Evolutionary conservation across 768 basidiomycete species (phyloP).

Genomic region (Artomyces pyxidatus): DNA sequence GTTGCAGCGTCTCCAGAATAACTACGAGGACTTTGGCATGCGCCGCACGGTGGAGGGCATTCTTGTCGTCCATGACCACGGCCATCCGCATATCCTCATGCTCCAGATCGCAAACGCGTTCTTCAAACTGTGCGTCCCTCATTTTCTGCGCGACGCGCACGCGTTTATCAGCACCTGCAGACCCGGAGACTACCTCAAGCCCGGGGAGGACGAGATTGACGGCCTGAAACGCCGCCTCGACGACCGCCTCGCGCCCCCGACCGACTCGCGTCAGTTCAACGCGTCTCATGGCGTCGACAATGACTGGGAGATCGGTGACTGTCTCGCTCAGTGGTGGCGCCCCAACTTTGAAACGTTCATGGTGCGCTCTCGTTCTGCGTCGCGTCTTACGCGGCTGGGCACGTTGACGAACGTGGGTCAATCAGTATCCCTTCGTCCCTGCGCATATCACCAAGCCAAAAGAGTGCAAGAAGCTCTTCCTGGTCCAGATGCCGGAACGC

Average conservation of each 20-base stretch:
- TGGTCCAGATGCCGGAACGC: conserved; percentile 91
- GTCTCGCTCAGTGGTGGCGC: conserved; percentile 97
- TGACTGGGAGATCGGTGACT: conserved; percentile 96
- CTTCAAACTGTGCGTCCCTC: conserved; percentile 82
- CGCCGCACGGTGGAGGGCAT: conserved; percentile 89
- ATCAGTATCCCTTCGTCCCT: conserved; percentile 86
- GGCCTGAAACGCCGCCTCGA: conserved; percentile 87
- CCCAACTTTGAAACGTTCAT: conserved; percentile 99
- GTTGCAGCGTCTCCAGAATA: conserved; percentile 87
- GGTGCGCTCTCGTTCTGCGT: conserved; percentile 43
- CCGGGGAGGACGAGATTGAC: conserved; percentile 87
- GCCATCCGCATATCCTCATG: conserved; percentile 96
- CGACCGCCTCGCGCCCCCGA: conserved; percentile 77
- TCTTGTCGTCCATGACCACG: conserved; percentile 90
- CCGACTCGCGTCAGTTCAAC: conserved; percentile 67
- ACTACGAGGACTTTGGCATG: conserved; percentile 97
- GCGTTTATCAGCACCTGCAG: conserved; percentile 29
- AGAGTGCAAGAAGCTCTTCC: conserved; percentile 93
- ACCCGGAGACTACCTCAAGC: conserved; percentile 97
- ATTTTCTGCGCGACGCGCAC: background rate
- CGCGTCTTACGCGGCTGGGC: background rate
- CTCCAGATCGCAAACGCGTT: conserved; percentile 98
- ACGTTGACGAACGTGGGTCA: background rate
- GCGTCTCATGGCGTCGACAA: conserved; percentile 70
- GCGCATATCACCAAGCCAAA: conserved; percentile 97